phyloP scores from a whole-genome alignment of 257 asterid genomes.

The Gentiana straminea region DNA sequence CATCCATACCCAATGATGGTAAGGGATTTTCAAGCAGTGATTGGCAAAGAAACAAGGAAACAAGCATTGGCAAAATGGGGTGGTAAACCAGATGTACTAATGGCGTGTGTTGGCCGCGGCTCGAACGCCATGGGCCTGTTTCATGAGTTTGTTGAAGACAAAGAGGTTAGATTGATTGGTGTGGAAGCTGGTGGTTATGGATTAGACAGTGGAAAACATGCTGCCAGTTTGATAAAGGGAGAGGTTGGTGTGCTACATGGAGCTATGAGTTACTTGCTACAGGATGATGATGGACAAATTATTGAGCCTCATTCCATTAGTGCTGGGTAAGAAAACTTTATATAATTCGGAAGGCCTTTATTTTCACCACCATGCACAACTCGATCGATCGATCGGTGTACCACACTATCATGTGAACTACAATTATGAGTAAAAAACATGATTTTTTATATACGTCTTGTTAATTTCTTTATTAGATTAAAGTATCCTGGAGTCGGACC shows the following conservation, averaged over 20 bases:
- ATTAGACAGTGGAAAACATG: slow-evolving; percentile 42
- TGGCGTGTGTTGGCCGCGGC: slow-evolving; percentile 73
- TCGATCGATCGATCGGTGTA: no score
- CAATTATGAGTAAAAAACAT: no score
- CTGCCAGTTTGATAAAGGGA: slow-evolving; percentile 56
- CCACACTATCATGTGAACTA: no score
- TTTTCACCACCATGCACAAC: no score
- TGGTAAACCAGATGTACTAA: slow-evolving; percentile 59
- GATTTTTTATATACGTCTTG: no score
- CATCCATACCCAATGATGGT: slow-evolving; percentile 76
- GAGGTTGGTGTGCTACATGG: slow-evolving; percentile 80
- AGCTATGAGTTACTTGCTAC: slow-evolving; percentile 89
- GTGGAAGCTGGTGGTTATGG: slow-evolving; percentile 64
- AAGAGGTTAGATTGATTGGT: slow-evolving; percentile 57
- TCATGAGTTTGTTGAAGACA: slow-evolving; percentile 57
- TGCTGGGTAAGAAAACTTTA: slow-evolving; percentile 48
- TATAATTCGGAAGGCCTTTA: no score
- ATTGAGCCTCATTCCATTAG: slow-evolving; percentile 86
- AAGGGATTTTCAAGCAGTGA: slow-evolving; percentile 54
- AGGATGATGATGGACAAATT: slow-evolving; percentile 88
- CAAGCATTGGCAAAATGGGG: slow-evolving; percentile 63
- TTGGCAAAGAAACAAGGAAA: slow-evolving; percentile 66
- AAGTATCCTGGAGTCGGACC: slow-evolving; percentile 83
- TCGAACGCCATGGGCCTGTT: slow-evolving; percentile 72
- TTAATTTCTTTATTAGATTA: slow-evolving; percentile 23